Percentiles rank a stretch among this genome's conserved stretches.
Evolutionary conservation across 768 basidiomycete species (phyloP).

Genomic region (Clathrus columnatus): DNA sequence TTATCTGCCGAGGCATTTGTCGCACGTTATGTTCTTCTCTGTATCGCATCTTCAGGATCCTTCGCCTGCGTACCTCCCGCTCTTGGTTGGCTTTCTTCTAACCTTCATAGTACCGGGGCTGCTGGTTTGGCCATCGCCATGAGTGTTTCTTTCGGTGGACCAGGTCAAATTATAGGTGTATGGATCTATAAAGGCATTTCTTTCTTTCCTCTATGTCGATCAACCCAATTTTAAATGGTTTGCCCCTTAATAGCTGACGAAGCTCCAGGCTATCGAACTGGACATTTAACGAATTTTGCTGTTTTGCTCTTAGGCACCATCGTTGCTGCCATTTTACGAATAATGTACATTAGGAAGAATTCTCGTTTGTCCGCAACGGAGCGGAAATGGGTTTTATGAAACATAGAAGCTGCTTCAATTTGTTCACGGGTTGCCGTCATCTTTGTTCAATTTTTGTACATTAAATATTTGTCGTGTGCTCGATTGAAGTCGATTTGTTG

Average conservation of each 20-base stretch:
- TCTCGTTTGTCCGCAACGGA: not conserved
- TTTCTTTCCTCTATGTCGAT: not conserved
- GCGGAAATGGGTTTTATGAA: constrained; percentile 2
- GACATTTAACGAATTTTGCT: constrained; percentile 28
- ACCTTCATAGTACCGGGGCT: constrained; percentile 23
- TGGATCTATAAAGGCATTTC: not conserved
- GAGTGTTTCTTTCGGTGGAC: constrained; percentile 27
- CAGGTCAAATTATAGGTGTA: constrained; percentile 28
- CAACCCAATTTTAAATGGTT: constrained; percentile 23
- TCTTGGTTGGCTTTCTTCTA: constrained; percentile 29
- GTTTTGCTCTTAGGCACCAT: constrained; percentile 20
- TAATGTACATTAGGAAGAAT: constrained; percentile 2
- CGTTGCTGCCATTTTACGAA: not conserved
- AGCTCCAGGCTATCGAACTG: constrained; percentile 26
- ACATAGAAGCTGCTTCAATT: not conserved
- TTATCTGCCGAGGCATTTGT: constrained; percentile 18
- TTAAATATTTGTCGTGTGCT: no score
- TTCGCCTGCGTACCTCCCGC: constrained; percentile 27
- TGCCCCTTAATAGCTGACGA: constrained; percentile 15
- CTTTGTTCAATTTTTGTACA: no score
- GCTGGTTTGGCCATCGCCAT: constrained; percentile 25
- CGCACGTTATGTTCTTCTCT: constrained; percentile 26
- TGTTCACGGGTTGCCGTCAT: no score
- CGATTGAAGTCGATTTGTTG: no score
- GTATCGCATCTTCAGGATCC: constrained; percentile 24